Conservation (phyloP, 257 asterid genomes). For the Salvia rosmarinus region DNA sequence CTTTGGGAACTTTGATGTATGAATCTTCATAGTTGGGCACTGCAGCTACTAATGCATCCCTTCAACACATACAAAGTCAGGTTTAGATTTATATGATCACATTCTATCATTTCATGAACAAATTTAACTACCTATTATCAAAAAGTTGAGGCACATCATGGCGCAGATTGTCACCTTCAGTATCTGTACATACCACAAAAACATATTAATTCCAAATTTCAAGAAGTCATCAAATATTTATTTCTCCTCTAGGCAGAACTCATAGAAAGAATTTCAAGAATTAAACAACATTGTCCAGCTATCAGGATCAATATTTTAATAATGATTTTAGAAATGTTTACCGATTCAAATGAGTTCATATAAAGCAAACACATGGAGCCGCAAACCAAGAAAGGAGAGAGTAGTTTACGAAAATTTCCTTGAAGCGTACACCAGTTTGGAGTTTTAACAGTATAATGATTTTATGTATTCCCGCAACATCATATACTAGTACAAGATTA, state of each 20-base stretch:
- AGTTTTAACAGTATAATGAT: background rate
- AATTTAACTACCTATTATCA: constrained; percentile 50
- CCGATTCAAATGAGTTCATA: background rate
- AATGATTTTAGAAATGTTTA: background rate
- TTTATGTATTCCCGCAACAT: background rate
- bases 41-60: constrained; percentile 73
- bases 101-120: background rate
- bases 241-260: background rate
- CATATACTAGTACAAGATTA: background rate
- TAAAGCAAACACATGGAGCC: background rate
- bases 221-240: background rate
- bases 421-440: too few relatives aligned
- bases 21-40: constrained; percentile 73
- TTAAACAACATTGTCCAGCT: background rate
- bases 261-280: background rate
- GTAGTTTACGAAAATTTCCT: background rate
- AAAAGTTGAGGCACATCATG: constrained; percentile 52
- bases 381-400: background rate
- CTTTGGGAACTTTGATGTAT: constrained; percentile 86
- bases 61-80: constrained; percentile 26
- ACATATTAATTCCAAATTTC: background rate
- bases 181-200: constrained; percentile 43
- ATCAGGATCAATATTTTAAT: background rate
- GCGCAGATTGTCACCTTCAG: constrained; percentile 66
- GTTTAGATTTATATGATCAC: background rate